Evolutionary conservation across 352 stramenopile genomes (phyloP), one percentile per base, ranked within the genome.

Genomic region (Globisporangium camurandrum): DNA sequence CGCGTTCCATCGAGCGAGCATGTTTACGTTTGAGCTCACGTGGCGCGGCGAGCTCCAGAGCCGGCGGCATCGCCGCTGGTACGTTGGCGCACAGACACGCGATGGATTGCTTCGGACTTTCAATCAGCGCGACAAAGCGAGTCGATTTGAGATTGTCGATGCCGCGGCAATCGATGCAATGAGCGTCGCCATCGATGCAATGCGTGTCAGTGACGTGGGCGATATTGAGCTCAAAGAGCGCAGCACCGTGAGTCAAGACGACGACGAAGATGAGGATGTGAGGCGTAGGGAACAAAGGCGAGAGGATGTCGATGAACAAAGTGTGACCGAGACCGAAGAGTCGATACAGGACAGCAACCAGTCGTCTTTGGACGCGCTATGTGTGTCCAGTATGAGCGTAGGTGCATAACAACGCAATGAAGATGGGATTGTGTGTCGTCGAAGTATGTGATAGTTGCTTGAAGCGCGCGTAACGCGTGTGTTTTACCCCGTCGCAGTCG

Each of bases 21-120:
- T 66, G 46, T 88, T 88, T 52, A 66, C 75, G 41, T 88, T 88
- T 38, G 74, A 88, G 46, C 64, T 73, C 20, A 60, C 63, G n/a
- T 86, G 71, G 70, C 65, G 79, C 30, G 72, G 74, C 43, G 74
- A 86, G 64, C 57, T 88, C n/a, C 74, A 86, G 56, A 86, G 75
- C 47, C 62, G 78, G 0, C 68, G 77, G 14, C 63, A 84, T 37
- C 70, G 75, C 5, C 68, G 75, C 7, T 89, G 77, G 77, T 86
- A 84, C 48, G 54, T 89, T 24, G 77, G 77, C 37, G 72, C 69
- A 4, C 75, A 84, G 58, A 85, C 66, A 27, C 75, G 72, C 2
- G 70, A 89, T 51, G 77, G 77, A 8, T 51, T 86, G 34, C 44
- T 89, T 22, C 67, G 77, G 12, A 80, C 75, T 19, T 85, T 84